Conservation (phyloP, 495 filamentous ascomycete genomes). For the Glonium stellatum region DNA sequence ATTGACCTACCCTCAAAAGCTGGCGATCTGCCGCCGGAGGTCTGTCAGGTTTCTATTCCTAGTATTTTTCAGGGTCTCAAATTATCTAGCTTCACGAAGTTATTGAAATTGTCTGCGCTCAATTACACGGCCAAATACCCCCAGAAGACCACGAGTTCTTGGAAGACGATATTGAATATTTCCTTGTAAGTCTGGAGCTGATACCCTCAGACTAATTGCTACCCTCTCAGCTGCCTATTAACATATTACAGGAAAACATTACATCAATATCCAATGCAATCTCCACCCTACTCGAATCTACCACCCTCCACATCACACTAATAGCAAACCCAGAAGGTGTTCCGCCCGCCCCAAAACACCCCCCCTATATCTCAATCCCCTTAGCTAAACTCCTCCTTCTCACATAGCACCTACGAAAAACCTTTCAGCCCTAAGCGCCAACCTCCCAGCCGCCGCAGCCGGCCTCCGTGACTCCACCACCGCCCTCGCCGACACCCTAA, state of each 20-base stretch:
- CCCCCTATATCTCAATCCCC: not conserved
- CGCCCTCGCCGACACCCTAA: constrained; percentile 3
- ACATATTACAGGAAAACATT: constrained; percentile 1
- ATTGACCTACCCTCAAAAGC: constrained; percentile 23
- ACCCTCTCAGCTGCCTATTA: not conserved
- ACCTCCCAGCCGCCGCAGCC: constrained; percentile 1
- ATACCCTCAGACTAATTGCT: not conserved
- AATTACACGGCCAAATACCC: constrained; percentile 20
- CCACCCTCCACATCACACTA: constrained; percentile 10
- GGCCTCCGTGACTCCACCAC: not conserved
- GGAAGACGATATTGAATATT: constrained; percentile 27
- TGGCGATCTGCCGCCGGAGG: constrained; percentile 15
- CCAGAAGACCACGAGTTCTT: constrained; percentile 28
- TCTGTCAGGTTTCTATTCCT: not conserved
- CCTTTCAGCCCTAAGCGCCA: not conserved
- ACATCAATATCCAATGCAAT: constrained; percentile 7
- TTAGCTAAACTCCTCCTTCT: not conserved
- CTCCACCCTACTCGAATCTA: constrained; percentile 11
- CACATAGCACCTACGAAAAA: not conserved
- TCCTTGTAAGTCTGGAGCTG: constrained; percentile 15
- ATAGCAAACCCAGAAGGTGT: constrained; percentile 17
- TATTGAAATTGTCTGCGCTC: constrained; percentile 27
- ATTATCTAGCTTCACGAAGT: constrained; percentile 25
- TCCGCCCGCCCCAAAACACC: not conserved
- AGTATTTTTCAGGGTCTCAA: not conserved